Percentiles rank a stretch among this genome's conserved stretches.
Conservation (phyloP, 1,284 basidiomycete genomes). For the Heterobasidion occidentale region DNA sequence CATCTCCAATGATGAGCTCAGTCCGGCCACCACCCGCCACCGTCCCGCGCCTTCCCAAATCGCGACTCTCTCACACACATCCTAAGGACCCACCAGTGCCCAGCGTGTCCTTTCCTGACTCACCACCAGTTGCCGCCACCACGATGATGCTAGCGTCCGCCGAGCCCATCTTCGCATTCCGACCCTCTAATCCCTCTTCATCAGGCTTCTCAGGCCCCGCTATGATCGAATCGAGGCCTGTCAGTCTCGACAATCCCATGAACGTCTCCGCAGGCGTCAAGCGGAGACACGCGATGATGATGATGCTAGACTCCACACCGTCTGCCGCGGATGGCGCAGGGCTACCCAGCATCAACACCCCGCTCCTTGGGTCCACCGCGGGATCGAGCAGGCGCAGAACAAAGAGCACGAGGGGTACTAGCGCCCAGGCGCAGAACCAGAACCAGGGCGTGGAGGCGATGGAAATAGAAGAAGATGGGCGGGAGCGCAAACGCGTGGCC, state of each 20-base stretch:
- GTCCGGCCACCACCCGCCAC: conserved; percentile 8
- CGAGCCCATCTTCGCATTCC: conserved; percentile 8
- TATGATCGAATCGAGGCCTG: conserved; percentile 5
- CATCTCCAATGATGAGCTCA: conserved; percentile 15
- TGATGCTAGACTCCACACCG: conserved; percentile 17
- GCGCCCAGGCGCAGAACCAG: conserved; percentile 12
- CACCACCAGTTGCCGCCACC: conserved; percentile 8
- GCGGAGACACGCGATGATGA: conserved; percentile 27
- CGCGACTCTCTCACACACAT: conserved; percentile 10
- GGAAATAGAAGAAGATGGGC: conserved; percentile 31
- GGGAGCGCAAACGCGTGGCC: conserved; percentile 29
- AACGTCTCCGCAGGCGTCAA: conserved; percentile 23
- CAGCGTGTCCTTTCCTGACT: conserved; percentile 10
- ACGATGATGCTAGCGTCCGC: conserved; percentile 6
- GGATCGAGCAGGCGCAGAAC: conserved; percentile 16
- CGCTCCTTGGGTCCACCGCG: conserved; percentile 2
- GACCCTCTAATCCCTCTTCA: neutral
- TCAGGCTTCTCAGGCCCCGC: conserved; percentile 3
- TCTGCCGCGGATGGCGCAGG: conserved; percentile 2
- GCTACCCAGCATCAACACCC: neutral
- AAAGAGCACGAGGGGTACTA: conserved; percentile 16
- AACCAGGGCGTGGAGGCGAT: conserved; percentile 19
- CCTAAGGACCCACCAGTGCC: conserved; percentile 8
- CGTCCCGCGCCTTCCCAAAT: conserved; percentile 11
- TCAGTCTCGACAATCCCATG: conserved; percentile 3